These are phyloP conservation scores for Neofusicoccum cordaticola DNA, from an alignment of 2,329 filamentous ascomycete species.

Conservation along the genomic window DNA sequence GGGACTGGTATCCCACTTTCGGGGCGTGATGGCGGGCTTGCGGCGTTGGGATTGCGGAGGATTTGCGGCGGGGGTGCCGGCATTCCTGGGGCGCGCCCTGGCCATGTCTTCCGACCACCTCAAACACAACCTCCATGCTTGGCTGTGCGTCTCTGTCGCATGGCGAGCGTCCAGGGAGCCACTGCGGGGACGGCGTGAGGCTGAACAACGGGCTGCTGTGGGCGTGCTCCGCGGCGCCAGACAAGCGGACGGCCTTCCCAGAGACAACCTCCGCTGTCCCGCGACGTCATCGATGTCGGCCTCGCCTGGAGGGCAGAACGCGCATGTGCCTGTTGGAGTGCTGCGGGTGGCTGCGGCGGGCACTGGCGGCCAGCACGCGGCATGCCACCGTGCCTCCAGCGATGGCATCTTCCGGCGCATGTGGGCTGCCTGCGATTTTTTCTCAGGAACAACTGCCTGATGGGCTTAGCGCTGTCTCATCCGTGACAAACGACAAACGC, in stretches of 20 bases:
- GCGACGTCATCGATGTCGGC: too few species aligned
- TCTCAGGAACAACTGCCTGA: not conserved
- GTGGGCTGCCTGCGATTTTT: not conserved
- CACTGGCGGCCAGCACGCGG: too few species aligned
- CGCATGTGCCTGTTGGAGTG: too few species aligned
- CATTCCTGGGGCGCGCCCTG: not conserved
- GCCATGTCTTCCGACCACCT: not conserved
- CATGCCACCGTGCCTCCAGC: too few species aligned
- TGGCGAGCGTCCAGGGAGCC: too few species aligned
- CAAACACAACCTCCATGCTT: not conserved
- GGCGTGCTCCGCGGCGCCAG: too few species aligned
- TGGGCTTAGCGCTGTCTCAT: not conserved
- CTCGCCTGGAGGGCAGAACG: too few species aligned
- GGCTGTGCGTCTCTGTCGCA: not conserved
- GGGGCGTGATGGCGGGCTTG: not conserved
- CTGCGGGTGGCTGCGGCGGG: too few species aligned
- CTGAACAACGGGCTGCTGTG: too few species aligned
- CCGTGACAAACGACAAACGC: not conserved
- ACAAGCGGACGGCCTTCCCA: too few species aligned
- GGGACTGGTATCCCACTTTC: not conserved
- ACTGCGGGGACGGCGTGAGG: too few species aligned
- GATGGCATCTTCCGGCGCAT: slow-evolving; percentile 2
- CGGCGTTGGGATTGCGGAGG: not conserved
- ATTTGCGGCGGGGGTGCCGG: slow-evolving; percentile 2
- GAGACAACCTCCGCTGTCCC: too few species aligned